phyloP scores from a whole-genome alignment of 306 rosid genomes.

The Inga laurina region DNA sequence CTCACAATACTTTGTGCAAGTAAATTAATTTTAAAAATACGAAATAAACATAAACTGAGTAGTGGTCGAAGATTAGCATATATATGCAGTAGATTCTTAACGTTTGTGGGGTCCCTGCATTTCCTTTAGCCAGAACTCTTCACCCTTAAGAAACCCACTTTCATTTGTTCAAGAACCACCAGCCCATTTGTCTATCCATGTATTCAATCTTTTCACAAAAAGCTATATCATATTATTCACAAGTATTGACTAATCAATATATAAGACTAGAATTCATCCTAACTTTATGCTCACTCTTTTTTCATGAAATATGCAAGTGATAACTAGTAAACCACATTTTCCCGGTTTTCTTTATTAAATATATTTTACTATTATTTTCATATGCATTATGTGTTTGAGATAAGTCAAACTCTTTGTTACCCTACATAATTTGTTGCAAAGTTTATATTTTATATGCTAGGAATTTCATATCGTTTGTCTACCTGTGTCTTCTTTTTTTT shows the following conservation, averaged over 20 bases:
- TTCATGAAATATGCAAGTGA: background rate
- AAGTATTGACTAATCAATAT: background rate
- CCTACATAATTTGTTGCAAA: background rate
- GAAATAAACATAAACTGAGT: background rate
- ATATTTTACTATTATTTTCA: background rate
- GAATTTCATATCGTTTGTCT: background rate
- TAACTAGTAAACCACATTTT: no score
- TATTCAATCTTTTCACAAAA: background rate
- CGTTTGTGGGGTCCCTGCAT: background rate
- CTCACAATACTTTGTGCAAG: background rate
- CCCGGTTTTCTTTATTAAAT: background rate
- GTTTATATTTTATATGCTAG: background rate
- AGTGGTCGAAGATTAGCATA: background rate
- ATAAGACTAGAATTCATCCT: background rate
- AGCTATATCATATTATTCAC: background rate
- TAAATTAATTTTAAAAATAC: background rate
- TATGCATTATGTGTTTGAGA: background rate
- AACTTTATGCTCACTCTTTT: background rate
- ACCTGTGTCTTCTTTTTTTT: no score
- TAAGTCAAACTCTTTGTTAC: background rate
- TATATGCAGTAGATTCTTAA: background rate
- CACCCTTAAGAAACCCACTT: constrained; percentile 18
- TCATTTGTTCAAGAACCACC: background rate
- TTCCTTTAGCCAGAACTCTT: background rate
- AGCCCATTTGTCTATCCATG: background rate